Evolutionary conservation across 805 yeast species (phyloP).

Genomic region (Lipomyces sp.): DNA sequence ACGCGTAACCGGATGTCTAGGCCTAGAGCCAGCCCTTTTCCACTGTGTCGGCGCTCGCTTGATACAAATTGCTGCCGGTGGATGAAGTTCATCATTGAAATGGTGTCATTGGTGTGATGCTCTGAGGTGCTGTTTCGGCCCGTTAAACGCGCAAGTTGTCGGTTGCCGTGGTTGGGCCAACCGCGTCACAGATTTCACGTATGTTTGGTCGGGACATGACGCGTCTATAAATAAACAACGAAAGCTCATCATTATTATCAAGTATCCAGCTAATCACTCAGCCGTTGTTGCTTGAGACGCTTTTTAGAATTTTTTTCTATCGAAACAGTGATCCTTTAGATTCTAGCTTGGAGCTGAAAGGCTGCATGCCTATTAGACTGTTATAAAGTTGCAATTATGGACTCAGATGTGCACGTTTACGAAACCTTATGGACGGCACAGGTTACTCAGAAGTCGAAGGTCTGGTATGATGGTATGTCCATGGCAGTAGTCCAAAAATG

Average conservation of each 20-base stretch:
- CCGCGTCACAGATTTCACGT: too few species aligned
- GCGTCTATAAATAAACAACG: too few species aligned
- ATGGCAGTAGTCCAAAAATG: not conserved
- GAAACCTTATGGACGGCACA: slow-evolving; percentile 46
- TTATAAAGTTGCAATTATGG: not conserved
- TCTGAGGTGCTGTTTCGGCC: too few species aligned
- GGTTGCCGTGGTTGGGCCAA: too few species aligned
- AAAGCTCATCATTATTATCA: too few species aligned
- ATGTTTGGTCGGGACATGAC: too few species aligned
- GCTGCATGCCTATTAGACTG: not conserved
- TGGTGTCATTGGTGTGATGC: not conserved
- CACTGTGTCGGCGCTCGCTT: slow-evolving; percentile 15
- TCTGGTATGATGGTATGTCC: slow-evolving; percentile 47
- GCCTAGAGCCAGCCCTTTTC: slow-evolving; percentile 28
- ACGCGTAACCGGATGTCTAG: slow-evolving; percentile 30
- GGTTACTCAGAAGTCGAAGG: slow-evolving; percentile 46
- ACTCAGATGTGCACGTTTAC: slow-evolving; percentile 36
- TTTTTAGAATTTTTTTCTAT: not conserved
- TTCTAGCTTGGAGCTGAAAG: not conserved
- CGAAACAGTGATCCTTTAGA: not conserved
- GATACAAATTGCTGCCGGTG: slow-evolving; percentile 15
- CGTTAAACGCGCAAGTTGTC: too few species aligned
- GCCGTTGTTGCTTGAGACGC: not conserved
- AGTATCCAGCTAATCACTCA: too few species aligned
- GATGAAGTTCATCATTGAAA: not conserved